Percentiles rank a stretch among this genome's conserved stretches.
These are phyloP conservation scores for Fraxinus sp. DNA, from an alignment of 305 asterid genomes.

Conservation along the genomic window DNA sequence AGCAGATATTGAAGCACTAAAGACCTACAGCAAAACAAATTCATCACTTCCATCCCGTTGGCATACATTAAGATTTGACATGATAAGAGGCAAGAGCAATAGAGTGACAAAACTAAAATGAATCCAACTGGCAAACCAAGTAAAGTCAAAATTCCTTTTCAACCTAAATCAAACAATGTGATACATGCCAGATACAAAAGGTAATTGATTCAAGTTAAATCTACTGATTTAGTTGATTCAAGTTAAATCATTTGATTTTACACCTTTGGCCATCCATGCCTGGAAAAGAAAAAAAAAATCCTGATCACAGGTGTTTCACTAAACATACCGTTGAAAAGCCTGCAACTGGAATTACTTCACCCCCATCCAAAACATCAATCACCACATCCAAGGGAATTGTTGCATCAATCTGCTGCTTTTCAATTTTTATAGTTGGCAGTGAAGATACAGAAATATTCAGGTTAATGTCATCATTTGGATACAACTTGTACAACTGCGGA, in stretches of 20 bases:
- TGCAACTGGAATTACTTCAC: conserved; percentile 61
- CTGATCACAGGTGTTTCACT: neutral
- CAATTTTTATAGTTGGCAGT: conserved; percentile 56
- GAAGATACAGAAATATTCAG: conserved; percentile 67
- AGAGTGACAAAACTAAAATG: neutral
- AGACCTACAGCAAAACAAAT: conserved; percentile 1
- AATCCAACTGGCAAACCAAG: conserved; percentile 9
- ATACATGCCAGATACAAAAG: neutral
- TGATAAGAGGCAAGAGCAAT: neutral
- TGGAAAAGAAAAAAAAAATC: neutral
- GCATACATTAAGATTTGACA: neutral
- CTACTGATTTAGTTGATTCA: neutral
- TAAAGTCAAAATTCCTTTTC: neutral
- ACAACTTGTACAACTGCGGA: conserved; percentile 80
- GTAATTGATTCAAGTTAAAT: neutral
- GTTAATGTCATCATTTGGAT: conserved; percentile 71
- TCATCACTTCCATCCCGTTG: neutral
- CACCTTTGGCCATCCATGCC: neutral
- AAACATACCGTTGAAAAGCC: conserved; percentile 68
- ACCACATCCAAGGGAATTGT: conserved; percentile 57
- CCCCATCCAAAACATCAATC: conserved; percentile 63
- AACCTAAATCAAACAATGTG: neutral
- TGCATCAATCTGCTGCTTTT: conserved; percentile 43
- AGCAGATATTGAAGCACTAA: conserved; percentile 32
- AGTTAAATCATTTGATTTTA: neutral